Base-by-base conservation (phyloP, 2,329 filamentous ascomycete genomes). In the Cylindrodendrum hubeiense region DNA sequence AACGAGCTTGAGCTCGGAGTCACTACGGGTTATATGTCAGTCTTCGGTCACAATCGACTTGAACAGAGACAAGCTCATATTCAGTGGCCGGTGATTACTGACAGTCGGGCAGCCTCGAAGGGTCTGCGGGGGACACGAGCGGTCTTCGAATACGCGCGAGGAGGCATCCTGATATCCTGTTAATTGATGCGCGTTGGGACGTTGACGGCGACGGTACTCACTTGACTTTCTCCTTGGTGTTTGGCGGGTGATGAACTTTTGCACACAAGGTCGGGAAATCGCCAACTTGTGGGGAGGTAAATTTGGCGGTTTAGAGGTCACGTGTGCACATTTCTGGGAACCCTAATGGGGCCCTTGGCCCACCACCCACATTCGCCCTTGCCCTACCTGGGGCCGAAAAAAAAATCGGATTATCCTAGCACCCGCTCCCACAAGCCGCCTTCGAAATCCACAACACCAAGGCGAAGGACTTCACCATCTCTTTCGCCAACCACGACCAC, bases 61-160 rank as follows among this genome's bases (percentile, higher is more conserved):
- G 88, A 95, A 91, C 90, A 93, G 93, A 97, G 94, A 81, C 94
- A 95, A 93, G 95, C 95, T 97, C 92, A 83, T 89, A 89, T 91
- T 97, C 92, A 98, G 92, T 98, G 96, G 95, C 92, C 94, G 90
- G 90, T 86, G 86, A 86, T 80, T 91, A 97, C 95, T 93, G 92
- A 98, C 96, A 99, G 91, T 93, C 96, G 96, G 88, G 96, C 96
- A 86, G 95, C 95, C 93, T 98, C 96, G 90, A 97, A 98, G 82
- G 96, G 95, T 88, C 95, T 93, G 87, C 92, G 90, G 81, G 95
- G 95, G 89, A 97, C 94, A 92, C 97, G 97, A 85, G 97, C 97
- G 90, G 96, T 99, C 94, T 99, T 99, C 84, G 93, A 97, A 89
- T 98, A 97, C 79, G 91, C 92, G 83, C 80, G 80, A 66, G 80